Evolutionary conservation across 176 grass and related monocot genomes (phyloP).

Genomic region (Zoysia pacifica): DNA sequence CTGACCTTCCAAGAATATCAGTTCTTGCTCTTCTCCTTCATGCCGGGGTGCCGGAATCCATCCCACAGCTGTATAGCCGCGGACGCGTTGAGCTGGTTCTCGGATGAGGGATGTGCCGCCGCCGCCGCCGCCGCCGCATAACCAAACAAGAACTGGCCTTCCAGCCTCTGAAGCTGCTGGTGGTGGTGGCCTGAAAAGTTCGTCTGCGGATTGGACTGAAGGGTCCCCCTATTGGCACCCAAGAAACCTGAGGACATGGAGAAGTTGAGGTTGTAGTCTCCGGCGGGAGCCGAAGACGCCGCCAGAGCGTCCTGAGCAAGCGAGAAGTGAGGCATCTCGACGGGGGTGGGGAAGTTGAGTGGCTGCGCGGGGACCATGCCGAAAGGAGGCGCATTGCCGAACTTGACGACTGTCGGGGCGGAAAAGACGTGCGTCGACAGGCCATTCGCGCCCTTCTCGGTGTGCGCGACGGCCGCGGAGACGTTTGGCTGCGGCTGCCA

Average conservation of each 20-base stretch:
- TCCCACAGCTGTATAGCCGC: slow-evolving; percentile 71
- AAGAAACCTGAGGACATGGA: slow-evolving; percentile 69
- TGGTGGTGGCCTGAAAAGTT: slow-evolving; percentile 53
- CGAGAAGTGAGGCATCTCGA: slow-evolving; percentile 68
- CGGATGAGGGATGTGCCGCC: slow-evolving; percentile 27
- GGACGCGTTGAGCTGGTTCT: slow-evolving; percentile 43
- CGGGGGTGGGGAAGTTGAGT: slow-evolving; percentile 40
- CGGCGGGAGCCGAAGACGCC: slow-evolving; percentile 37
- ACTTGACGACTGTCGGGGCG: slow-evolving; percentile 18
- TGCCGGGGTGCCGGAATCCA: slow-evolving; percentile 52
- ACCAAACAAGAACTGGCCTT: slow-evolving; percentile 47
- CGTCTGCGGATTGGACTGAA: slow-evolving; percentile 94
- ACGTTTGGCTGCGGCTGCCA: slow-evolving; percentile 11
- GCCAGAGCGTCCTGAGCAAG: slow-evolving; percentile 48
- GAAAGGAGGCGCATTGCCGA: slow-evolving; percentile 42
- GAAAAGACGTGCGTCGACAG: slow-evolving; percentile 31
- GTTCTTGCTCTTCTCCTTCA: slow-evolving; percentile 79
- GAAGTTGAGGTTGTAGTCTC: slow-evolving; percentile 78
- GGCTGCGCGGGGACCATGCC: slow-evolving; percentile 43
- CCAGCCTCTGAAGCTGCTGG: slow-evolving; percentile 40
- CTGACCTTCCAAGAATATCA: slow-evolving; percentile 48
- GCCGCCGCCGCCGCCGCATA: slow-evolving; percentile 40
- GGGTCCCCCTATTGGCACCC: slow-evolving; percentile 91
- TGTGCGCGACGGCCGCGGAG: neutral
- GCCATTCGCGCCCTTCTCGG: slow-evolving; percentile 22